A percentile compares a stretch with the other conserved stretches of the same genome.
Conservation (phyloP, 2,329 filamentous ascomycete species). For the Fusarium equiseti region DNA sequence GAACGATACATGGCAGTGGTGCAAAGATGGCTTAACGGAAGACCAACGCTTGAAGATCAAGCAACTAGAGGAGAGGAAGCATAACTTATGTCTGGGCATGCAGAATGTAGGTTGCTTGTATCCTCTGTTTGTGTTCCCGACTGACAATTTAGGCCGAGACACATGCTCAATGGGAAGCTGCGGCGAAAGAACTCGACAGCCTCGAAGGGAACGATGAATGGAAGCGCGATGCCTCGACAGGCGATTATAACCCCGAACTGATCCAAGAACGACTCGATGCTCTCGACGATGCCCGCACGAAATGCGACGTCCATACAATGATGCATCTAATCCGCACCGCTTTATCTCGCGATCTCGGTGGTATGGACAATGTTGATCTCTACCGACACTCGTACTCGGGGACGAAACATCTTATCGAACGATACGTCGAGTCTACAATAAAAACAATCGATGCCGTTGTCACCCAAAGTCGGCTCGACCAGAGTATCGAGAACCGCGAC, state of each 20-base stretch:
- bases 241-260: slow-evolving; percentile 78
- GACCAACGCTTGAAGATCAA: slow-evolving; percentile 62
- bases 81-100: slow-evolving; percentile 73
- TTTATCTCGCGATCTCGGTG: slow-evolving; percentile 82
- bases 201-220: slow-evolving; percentile 85
- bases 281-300: slow-evolving; percentile 78
- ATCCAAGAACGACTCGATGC: slow-evolving; percentile 77
- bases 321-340: slow-evolving; percentile 84
- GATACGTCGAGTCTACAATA: slow-evolving; percentile 84
- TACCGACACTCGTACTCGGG: slow-evolving; percentile 89
- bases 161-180: slow-evolving; percentile 78
- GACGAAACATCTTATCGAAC: slow-evolving; percentile 88
- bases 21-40: slow-evolving; percentile 65
- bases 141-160: slow-evolving; percentile 68
- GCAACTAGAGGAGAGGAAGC: slow-evolving; percentile 68
- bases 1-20: slow-evolving; percentile 59
- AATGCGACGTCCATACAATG: slow-evolving; percentile 80
- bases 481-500: slow-evolving; percentile 69
- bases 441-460: slow-evolving; percentile 80
- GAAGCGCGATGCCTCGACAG: slow-evolving; percentile 74
- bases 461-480: slow-evolving; percentile 65
- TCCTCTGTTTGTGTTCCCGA: neutral
- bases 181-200: slow-evolving; percentile 80
- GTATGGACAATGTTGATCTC: slow-evolving; percentile 84
- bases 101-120: slow-evolving; percentile 66